phyloP scores from a whole-genome alignment of 2,329 filamentous ascomycete species.

The Aureobasidium melanogenum region DNA sequence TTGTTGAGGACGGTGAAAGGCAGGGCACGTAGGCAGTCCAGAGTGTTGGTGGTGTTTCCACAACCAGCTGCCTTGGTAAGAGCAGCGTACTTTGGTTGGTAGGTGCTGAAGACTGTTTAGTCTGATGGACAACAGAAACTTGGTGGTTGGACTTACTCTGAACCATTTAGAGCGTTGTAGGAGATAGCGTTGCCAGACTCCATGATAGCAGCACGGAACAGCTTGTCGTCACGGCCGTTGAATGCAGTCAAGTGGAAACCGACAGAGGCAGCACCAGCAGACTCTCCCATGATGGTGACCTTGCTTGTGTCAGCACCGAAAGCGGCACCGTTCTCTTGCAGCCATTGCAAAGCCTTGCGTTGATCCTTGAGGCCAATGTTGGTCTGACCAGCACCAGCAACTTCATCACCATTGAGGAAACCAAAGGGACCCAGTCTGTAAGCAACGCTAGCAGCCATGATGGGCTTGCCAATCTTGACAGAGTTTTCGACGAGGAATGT shows the following conservation, averaged over 20 bases:
- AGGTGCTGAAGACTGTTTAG: conserved; percentile 13
- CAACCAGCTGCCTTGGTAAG: conserved; percentile 56
- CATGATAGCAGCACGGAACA: conserved; percentile 41
- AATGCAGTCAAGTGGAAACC: conserved; percentile 40
- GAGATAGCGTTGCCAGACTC: conserved; percentile 32
- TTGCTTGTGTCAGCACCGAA: conserved; percentile 31
- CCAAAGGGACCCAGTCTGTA: conserved; percentile 57
- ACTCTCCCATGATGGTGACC: conserved; percentile 38
- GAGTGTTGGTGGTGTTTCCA: conserved; percentile 44
- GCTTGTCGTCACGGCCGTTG: conserved; percentile 37
- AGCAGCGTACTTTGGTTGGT: conserved; percentile 53
- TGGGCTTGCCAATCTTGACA: conserved; percentile 34
- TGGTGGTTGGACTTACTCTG: conserved; percentile 26
- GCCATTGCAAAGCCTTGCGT: conserved; percentile 38
- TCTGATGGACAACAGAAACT: conserved; percentile 17
- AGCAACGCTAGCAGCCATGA: conserved; percentile 53
- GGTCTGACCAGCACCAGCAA: conserved; percentile 45
- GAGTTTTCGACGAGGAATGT: conserved; percentile 47
- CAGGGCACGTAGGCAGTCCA: conserved; percentile 55
- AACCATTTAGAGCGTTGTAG: conserved; percentile 24
- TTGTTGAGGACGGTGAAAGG: conserved; percentile 22
- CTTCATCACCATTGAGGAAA: conserved; percentile 52
- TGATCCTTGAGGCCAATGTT: conserved; percentile 37
- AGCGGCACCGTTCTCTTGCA: conserved; percentile 33
- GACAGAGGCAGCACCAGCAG: conserved; percentile 36